These are phyloP conservation scores for Eleusine coracana DNA, from an alignment of 176 grass and related monocot genomes.

Conservation along the genomic window DNA sequence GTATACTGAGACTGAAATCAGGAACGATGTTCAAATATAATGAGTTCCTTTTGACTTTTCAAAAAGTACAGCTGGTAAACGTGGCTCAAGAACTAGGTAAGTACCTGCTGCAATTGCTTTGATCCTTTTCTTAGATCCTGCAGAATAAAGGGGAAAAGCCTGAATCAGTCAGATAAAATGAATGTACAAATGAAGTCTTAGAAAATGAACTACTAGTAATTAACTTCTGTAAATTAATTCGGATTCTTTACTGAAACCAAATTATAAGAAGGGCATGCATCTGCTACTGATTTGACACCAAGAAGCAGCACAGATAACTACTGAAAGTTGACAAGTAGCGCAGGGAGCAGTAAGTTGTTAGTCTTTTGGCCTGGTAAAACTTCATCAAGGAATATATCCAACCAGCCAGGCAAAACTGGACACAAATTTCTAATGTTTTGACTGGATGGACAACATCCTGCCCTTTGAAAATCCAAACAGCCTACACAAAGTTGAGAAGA, in stretches of 20 bases:
- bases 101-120: background rate
- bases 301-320: background rate
- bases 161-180: background rate
- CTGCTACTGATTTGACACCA: background rate
- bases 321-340: no score
- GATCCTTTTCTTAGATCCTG: accelerated
- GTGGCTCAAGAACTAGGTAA: background rate
- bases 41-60: background rate
- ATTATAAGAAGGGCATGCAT: background rate
- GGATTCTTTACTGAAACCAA: background rate
- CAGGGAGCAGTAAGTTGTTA: background rate
- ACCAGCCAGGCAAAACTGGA: background rate
- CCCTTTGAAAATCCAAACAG: background rate
- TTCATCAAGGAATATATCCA: background rate
- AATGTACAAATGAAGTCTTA: background rate
- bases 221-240: background rate
- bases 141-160: background rate
- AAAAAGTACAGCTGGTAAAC: background rate
- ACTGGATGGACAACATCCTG: background rate
- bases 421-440: slow-evolving; percentile 2
- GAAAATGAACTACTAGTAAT: background rate
- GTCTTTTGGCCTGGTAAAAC: slow-evolving; percentile 2
- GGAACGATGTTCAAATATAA: background rate
- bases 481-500: background rate
- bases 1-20: background rate